These are phyloP conservation scores for Eudorina sp. DNA, from an alignment of 139 green algal species.

Conservation along the genomic window DNA sequence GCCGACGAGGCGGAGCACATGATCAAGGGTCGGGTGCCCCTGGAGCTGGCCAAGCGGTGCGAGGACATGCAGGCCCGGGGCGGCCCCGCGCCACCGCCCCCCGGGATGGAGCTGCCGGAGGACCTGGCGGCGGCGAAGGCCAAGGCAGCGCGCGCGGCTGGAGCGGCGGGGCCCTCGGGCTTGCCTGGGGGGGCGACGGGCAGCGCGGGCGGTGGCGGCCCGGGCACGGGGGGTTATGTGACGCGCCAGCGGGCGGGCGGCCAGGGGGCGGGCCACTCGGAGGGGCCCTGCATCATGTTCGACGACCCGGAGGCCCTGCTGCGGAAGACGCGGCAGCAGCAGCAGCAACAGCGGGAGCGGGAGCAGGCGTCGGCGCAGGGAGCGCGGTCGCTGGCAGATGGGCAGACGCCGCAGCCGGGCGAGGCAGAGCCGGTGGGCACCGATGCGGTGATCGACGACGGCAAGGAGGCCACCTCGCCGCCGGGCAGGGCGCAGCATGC, in stretches of 20 bases:
- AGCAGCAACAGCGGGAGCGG: slow-evolving; percentile 5
- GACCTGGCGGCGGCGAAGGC: slow-evolving; percentile 30
- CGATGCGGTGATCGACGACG: background rate
- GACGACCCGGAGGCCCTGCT: slow-evolving; percentile 4
- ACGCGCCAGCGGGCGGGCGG: slow-evolving; percentile 8
- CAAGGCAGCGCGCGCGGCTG: slow-evolving; percentile 10
- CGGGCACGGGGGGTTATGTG: background rate
- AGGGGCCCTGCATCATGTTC: background rate
- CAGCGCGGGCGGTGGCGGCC: background rate
- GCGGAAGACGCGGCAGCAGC: background rate
- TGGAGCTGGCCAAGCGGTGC: slow-evolving; percentile 61
- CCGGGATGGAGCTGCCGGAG: slow-evolving; percentile 35
- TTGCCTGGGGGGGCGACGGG: background rate
- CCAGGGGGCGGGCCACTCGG: background rate
- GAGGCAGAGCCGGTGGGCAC: background rate
- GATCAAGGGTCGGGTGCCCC: slow-evolving; percentile 53
- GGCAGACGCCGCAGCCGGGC: background rate
- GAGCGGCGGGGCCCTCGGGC: background rate
- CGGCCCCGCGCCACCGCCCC: slow-evolving; percentile 64
- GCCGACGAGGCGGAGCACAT: slow-evolving; percentile 63
- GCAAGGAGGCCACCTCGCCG: slow-evolving; percentile 29
- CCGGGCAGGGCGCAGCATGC: background rate
- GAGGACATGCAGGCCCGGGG: slow-evolving; percentile 65
- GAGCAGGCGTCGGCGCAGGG: background rate
- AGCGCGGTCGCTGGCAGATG: background rate